Base-by-base conservation (phyloP, 2,329 filamentous ascomycete genomes). In the Elsinoe perseae region DNA sequence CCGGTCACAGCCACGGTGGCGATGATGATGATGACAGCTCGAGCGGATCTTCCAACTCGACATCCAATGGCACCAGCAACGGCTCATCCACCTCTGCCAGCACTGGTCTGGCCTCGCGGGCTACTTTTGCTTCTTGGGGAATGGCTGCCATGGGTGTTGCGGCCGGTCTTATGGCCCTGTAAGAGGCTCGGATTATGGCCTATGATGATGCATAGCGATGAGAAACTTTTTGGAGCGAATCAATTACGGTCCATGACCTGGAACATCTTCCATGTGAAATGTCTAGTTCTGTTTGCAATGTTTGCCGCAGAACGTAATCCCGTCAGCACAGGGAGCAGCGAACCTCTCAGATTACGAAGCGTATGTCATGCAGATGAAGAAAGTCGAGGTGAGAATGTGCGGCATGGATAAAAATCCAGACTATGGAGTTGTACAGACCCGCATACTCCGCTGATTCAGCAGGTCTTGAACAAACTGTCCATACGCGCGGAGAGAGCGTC, bases 111-210 rank as follows among this genome's bases (percentile, higher is more conserved):
- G 69, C 68, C 14, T 40, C 65, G 18, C 64, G 66, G 46, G 63
- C 62, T n/a, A 68, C 66, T 38, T 62, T 64, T 20, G 64, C 62
- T 21, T 64, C 65, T 4, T 71, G 69, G 68, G 56, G 64, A 4
- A 25, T 72, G 54, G 69, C 69, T 34, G 69, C 65, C 25, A 64
- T 65, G 50, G 70, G 69, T 44, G 25, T 70, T 32, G 34, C 59
- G 28, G 60, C 57, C 27, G 60, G 60, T 50, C n/a, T 63, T n/a
- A 57, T 55, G 55, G 61, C 60, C 58, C 40, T 63, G 52, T 63
- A 60, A 43, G 30, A 32, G 28, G 16, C 2, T 16, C n/a, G 40
- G 9, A 23, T 20, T 25, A 9, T 12, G 4, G 20, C n/a, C n/a
- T n/a, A n/a, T n/a, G 9, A 25, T 44, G 20, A 25, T 30, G 44